Evolutionary conservation across 75 land plant species (phyloP).

Genomic region (Selaginella moellendorffii): DNA sequence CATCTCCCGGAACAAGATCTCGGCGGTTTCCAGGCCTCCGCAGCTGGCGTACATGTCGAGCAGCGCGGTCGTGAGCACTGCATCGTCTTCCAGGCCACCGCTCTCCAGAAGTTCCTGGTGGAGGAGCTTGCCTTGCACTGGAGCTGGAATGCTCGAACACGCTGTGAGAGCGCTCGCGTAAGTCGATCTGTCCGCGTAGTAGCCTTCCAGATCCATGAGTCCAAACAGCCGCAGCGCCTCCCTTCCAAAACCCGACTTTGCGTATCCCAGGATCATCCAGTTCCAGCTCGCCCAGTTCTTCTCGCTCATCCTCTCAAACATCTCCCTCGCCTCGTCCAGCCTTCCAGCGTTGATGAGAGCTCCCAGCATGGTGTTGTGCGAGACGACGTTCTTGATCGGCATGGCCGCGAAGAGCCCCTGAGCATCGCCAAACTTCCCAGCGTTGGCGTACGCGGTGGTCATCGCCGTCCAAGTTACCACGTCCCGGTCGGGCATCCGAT

Average conservation of each 20-base stretch:
- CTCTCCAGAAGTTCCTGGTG: neutral
- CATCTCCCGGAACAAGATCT: neutral
- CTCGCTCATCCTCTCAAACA: neutral
- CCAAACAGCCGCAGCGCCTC: neutral
- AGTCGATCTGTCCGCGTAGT: neutral
- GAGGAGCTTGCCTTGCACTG: neutral
- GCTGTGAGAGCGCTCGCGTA: neutral
- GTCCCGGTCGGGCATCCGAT: conserved; percentile 1
- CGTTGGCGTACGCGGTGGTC: neutral
- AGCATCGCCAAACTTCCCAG: neutral
- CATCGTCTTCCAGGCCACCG: neutral
- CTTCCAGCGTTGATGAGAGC: neutral
- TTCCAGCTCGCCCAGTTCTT: neutral
- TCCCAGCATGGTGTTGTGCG: neutral
- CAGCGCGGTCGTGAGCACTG: neutral
- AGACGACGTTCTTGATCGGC: neutral
- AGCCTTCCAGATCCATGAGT: neutral
- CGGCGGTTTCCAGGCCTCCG: neutral
- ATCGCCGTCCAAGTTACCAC: conserved; percentile 2
- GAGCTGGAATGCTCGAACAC: neutral
- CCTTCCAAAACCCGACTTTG: neutral
- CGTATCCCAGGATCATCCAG: neutral
- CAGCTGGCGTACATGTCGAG: neutral
- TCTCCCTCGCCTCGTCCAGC: neutral
- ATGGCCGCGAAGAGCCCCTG: neutral